Conservation (phyloP, 495 filamentous ascomycete species). For the Chaetomium tenue region DNA sequence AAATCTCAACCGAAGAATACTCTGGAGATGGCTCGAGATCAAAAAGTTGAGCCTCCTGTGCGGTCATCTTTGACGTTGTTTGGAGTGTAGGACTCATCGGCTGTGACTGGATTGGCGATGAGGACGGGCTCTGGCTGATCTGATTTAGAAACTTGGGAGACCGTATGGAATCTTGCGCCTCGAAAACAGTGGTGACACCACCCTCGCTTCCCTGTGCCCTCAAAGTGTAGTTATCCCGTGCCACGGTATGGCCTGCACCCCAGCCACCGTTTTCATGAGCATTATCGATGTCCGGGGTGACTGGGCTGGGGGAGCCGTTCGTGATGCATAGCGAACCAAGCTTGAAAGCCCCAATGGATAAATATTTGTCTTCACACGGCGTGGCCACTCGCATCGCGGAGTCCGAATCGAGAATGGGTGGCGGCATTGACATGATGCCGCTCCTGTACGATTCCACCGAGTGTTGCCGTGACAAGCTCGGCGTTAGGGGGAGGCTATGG, state of each 20-base stretch:
- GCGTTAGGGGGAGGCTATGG: constrained; percentile 41
- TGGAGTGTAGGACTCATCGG: constrained; percentile 37
- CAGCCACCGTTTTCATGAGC: constrained; percentile 20
- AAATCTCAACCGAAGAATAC: constrained; percentile 37
- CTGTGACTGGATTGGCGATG: constrained; percentile 30
- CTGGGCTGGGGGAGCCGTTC: constrained; percentile 54
- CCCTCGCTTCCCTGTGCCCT: constrained; percentile 2
- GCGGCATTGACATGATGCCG: constrained; percentile 38
- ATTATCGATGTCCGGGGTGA: constrained; percentile 39
- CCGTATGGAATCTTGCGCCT: constrained; percentile 12
- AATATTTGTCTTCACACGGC: constrained; percentile 49
- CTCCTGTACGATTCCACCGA: constrained; percentile 39
- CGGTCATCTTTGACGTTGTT: constrained; percentile 49
- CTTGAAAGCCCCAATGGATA: constrained; percentile 58
- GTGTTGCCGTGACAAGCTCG: constrained; percentile 35
- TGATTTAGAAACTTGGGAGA: constrained; percentile 33
- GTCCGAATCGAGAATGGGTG: constrained; percentile 26
- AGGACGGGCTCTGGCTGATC: constrained; percentile 32
- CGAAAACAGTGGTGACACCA: neutral
- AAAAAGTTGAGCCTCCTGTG: constrained; percentile 50
- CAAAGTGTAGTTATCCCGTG: constrained; percentile 26
- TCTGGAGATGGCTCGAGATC: constrained; percentile 41
- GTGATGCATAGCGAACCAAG: constrained; percentile 57
- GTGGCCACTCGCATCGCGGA: constrained; percentile 43
- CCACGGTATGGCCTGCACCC: neutral